Conservation (phyloP, 495 filamentous ascomycete genomes). For the Neurospora sp. region DNA sequence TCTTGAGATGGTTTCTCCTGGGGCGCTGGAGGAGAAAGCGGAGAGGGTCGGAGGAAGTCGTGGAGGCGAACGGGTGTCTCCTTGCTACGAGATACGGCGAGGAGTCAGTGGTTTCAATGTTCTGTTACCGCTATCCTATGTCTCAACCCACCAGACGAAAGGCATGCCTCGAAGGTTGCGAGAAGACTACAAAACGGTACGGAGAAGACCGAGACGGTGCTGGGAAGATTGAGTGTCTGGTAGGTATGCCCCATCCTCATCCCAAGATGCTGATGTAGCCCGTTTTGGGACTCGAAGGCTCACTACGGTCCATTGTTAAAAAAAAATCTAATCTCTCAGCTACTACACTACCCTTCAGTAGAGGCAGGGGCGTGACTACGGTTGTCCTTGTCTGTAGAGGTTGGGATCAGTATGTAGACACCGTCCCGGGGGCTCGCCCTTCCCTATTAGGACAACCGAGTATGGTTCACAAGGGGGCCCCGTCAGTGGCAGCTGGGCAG, state of each 20-base stretch:
- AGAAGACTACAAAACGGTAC: neutral
- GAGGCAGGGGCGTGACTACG: neutral
- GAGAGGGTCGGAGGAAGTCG: neutral
- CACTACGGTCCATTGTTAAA: neutral
- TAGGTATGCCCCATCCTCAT: neutral
- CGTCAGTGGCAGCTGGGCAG: conserved; percentile 3
- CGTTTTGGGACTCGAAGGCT: neutral
- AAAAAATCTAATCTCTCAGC: neutral
- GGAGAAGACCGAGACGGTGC: neutral
- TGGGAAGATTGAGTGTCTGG: neutral
- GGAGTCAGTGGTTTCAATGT: neutral
- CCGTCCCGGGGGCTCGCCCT: neutral
- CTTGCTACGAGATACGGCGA: neutral
- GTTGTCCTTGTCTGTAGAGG: neutral
- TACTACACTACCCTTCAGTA: neutral
- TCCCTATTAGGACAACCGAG: conserved; percentile 9
- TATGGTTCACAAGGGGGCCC: conserved; percentile 8
- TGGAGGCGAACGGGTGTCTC: neutral
- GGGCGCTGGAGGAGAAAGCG: neutral
- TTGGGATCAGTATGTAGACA: neutral
- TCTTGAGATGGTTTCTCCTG: neutral
- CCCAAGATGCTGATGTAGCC: neutral
- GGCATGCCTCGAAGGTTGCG: neutral
- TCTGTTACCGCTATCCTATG: neutral
- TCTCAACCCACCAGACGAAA: neutral